Conservation (phyloP, 495 filamentous ascomycete species). For the Xylaria scruposa region DNA sequence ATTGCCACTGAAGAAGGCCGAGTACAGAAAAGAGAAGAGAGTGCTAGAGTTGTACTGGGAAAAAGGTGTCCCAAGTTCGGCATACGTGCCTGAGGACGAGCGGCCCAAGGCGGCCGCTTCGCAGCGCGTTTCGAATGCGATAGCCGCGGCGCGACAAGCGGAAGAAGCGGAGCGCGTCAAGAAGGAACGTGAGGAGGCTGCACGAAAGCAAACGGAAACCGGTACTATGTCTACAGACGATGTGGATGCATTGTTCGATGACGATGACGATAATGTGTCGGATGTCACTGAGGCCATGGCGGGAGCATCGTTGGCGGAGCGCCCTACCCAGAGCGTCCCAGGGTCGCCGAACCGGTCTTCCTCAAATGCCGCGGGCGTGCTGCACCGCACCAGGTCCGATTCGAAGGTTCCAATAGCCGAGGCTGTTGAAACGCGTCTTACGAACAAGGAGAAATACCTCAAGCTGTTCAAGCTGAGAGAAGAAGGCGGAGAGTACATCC, state of each 20-base stretch:
- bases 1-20: conserved; percentile 96
- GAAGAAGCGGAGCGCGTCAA: conserved; percentile 79
- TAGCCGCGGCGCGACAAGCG: conserved; percentile 76
- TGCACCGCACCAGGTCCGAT: conserved; percentile 90
- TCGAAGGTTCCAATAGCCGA: conserved; percentile 82
- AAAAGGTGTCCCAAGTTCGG: conserved; percentile 96
- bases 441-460: conserved; percentile 95
- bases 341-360: conserved; percentile 86
- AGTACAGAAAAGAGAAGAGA: conserved; percentile 93
- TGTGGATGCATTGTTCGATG: conserved; percentile 91
- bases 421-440: conserved; percentile 75
- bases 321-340: conserved; percentile 94
- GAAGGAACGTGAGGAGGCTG: conserved; percentile 83
- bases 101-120: conserved; percentile 78
- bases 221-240: conserved; percentile 89
- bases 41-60: conserved; percentile 98
- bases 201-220: conserved; percentile 90
- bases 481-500: conserved; percentile 93
- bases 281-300: conserved; percentile 84
- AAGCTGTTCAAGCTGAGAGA: conserved; percentile 89
- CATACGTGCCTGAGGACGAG: conserved; percentile 96
- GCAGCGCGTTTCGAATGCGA: conserved; percentile 72
- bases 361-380: conserved; percentile 66
- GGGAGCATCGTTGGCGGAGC: conserved; percentile 83
- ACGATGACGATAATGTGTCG: conserved; percentile 87